Conservation (phyloP, 2,329 filamentous ascomycete genomes). For the Calonectria pseudoturangicola region DNA sequence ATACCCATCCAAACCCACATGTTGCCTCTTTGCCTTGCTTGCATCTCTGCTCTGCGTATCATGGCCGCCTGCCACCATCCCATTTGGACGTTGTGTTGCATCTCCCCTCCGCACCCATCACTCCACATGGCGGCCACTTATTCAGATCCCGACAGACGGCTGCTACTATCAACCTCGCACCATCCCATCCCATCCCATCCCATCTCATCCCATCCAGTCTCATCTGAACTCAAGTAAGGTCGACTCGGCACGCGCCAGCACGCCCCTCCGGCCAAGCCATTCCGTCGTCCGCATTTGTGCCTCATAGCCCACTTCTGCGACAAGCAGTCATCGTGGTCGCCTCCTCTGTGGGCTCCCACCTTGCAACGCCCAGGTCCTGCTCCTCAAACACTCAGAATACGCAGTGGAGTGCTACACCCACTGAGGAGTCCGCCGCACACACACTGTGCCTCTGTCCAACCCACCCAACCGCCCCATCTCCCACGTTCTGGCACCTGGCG, state of each 20-base stretch:
- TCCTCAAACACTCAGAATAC: conserved; percentile 25
- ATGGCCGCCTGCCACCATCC: not conserved
- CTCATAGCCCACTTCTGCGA: conserved; percentile 15
- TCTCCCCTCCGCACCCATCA: conserved; percentile 18
- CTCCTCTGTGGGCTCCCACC: conserved; percentile 21
- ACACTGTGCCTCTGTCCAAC: conserved; percentile 45
- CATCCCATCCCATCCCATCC: conserved; percentile 10
- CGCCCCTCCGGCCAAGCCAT: conserved; percentile 13
- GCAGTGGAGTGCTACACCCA: conserved; percentile 24
- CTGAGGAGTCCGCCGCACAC: conserved; percentile 40
- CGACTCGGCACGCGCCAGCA: not conserved
- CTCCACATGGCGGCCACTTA: conserved; percentile 18
- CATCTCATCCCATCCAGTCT: not conserved
- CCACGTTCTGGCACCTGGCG: conserved; percentile 50
- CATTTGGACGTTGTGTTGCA: conserved; percentile 15
- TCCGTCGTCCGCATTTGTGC: not conserved
- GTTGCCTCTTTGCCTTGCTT: conserved; percentile 19
- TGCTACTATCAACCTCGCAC: conserved; percentile 3
- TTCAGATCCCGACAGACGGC: conserved; percentile 13
- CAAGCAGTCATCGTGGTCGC: conserved; percentile 9
- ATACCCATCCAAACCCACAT: conserved; percentile 2
- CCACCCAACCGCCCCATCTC: conserved; percentile 43
- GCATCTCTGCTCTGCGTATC: conserved; percentile 18
- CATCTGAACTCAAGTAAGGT: not conserved
- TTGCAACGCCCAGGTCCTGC: conserved; percentile 25